Conservation (phyloP, 495 filamentous ascomycete species). For the Hyaloscypha variabilis region DNA sequence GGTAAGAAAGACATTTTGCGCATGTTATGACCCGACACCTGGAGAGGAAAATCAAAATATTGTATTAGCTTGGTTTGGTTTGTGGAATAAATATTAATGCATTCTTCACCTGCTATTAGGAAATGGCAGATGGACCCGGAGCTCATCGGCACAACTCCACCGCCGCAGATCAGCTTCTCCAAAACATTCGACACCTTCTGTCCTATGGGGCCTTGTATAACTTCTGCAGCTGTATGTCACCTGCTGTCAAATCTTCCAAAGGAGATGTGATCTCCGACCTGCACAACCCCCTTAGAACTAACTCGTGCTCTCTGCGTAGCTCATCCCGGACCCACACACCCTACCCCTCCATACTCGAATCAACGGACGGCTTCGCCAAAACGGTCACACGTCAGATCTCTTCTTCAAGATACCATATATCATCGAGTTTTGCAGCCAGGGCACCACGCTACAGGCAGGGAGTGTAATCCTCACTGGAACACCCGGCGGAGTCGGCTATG, state of each 20-base stretch:
- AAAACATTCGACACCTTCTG: conserved; percentile 30
- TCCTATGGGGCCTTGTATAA: conserved; percentile 39
- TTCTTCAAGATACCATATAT: conserved; percentile 30
- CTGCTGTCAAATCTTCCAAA: conserved; percentile 1
- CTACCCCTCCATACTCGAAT: conserved; percentile 29
- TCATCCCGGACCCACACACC: conserved; percentile 17
- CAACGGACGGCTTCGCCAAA: conserved; percentile 33
- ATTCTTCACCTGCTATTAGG: too few relatives aligned
- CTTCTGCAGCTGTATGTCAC: conserved; percentile 11
- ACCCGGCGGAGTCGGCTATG: conserved; percentile 36
- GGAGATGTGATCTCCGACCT: too few relatives aligned
- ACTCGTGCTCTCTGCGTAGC: background rate
- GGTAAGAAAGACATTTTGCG: conserved; percentile 11
- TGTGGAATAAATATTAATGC: too few relatives aligned
- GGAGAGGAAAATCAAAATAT: too few relatives aligned
- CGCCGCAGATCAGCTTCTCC: conserved; percentile 26
- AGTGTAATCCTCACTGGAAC: conserved; percentile 49
- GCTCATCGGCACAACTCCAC: conserved; percentile 25
- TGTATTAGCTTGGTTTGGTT: too few relatives aligned
- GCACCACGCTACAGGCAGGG: conserved; percentile 40
- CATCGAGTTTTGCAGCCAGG: conserved; percentile 34
- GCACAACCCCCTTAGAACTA: too few relatives aligned
- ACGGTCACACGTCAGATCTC: conserved; percentile 29
- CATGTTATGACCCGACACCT: too few relatives aligned
- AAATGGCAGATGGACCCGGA: conserved; percentile 46